Evolutionary conservation across 495 filamentous ascomycete genomes (phyloP), one percentile per base, ranked within the genome.

Genomic region (Halenospora varia): DNA sequence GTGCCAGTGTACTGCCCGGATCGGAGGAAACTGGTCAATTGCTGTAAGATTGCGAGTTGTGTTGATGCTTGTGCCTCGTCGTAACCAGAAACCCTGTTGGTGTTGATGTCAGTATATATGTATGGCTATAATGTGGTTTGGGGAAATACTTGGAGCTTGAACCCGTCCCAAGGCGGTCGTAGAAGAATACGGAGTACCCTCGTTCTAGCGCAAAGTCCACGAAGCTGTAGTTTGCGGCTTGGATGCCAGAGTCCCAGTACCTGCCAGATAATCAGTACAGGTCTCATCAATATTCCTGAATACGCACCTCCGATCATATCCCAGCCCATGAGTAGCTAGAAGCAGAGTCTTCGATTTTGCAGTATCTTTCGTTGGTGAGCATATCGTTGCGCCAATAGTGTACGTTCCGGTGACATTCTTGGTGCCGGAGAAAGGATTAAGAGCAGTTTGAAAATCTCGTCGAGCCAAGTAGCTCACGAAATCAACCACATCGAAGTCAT

Each of bases 111-210:
- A n/a, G n/a, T n/a, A n/a, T n/a, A n/a, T n/a, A n/a, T n/a, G n/a
- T n/a, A n/a, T n/a, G n/a, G n/a, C n/a, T n/a, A n/a, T n/a, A 24
- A 11, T 50, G 15, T 9, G 3, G 35, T 48, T 10, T 13, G n/a
- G 35, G 13, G 24, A 40, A 53, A 20, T 35, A 62, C 59, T 80
- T 79, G 2, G 74, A 75, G 0, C 81, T 83, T 45, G 73, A 73
- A 24, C 79, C 82, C 10, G 82, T 72, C 3, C 82, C 84, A 11
- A 85, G 68, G 19, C 84, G 77, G 66, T 86, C 82, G 45, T 77
- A 82, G 8, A 70, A 71, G 25, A 87, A 71, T 15, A 79, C 80
- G 6, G 74, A 75, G 61, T 77, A 87, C 10, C 76, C 77, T 35
- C 70, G 49, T 25, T 71, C 70, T 41, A 83, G 67, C 3, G 75